A percentile compares a stretch with the other conserved stretches of the same genome.
phyloP scores from a whole-genome alignment of 2,329 filamentous ascomycete species.

The Diatrype stigma region DNA sequence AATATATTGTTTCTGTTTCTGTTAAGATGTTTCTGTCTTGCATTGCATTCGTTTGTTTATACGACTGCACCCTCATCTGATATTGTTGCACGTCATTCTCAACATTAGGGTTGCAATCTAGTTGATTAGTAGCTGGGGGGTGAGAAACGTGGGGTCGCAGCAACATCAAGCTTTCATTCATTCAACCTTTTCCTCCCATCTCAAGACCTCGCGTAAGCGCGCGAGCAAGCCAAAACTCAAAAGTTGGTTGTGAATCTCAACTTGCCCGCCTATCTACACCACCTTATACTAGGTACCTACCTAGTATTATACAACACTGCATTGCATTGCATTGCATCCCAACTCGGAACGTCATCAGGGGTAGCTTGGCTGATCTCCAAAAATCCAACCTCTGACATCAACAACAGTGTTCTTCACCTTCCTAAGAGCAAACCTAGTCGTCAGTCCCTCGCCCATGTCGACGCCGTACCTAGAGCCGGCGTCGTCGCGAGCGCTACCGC shows the following conservation, averaged over 20 bases:
- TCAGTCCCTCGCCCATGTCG: slow-evolving; percentile 57
- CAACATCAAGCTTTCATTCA: slow-evolving; percentile 5
- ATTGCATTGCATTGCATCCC: background rate
- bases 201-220: no score
- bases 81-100: background rate
- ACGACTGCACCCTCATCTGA: background rate
- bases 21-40: background rate
- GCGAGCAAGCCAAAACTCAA: no score
- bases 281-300: no score
- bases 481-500: slow-evolving; percentile 34
- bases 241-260: no score
- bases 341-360: slow-evolving; percentile 3
- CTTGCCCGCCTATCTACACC: no score
- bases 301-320: no score
- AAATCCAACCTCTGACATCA: no score
- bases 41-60: background rate
- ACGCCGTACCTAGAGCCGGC: slow-evolving; percentile 60
- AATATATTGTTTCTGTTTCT: no score
- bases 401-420: slow-evolving; percentile 75
- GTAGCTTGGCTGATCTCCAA: no score
- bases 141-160: slow-evolving; percentile 3
- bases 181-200: no score
- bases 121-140: background rate
- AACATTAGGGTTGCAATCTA: background rate
- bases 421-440: slow-evolving; percentile 73